Conservation (phyloP, 768 basidiomycete genomes). For the Boletus subcaerulescens region DNA sequence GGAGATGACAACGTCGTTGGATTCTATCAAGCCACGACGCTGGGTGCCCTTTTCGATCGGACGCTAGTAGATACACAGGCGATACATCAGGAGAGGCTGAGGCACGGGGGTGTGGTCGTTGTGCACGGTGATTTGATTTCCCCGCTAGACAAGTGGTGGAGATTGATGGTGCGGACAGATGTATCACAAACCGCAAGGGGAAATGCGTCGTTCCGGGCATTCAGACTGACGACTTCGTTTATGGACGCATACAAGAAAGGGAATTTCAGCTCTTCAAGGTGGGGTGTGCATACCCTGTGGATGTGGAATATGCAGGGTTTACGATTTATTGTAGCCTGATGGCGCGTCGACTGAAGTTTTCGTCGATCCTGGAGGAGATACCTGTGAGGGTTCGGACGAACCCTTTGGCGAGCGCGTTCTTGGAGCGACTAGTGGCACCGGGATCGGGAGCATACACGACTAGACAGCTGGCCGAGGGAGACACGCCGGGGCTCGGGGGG, state of each 20-base stretch:
- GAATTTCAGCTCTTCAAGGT: conserved; percentile 87
- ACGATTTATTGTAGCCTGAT: conserved; percentile 55
- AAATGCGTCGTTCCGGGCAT: conserved; percentile 87
- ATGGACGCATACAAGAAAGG: conserved; percentile 77
- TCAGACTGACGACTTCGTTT: conserved; percentile 76
- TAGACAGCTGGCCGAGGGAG: conserved; percentile 37
- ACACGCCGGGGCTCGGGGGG: conserved; percentile 46
- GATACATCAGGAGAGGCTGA: conserved; percentile 78
- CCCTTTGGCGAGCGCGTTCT: conserved; percentile 73
- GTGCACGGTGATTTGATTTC: conserved; percentile 63
- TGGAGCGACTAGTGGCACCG: conserved; percentile 58
- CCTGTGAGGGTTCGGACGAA: conserved; percentile 84
- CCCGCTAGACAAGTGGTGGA: background rate
- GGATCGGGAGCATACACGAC: conserved; percentile 34
- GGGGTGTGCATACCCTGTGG: conserved; percentile 20
- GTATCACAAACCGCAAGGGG: conserved; percentile 75
- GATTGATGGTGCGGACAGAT: conserved; percentile 45
- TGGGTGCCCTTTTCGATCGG: conserved; percentile 85
- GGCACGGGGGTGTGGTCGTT: conserved; percentile 82
- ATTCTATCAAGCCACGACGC: conserved; percentile 87
- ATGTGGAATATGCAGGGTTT: conserved; percentile 1
- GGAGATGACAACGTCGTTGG: conserved; percentile 90
- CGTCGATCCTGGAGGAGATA: conserved; percentile 81
- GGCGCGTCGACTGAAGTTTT: conserved; percentile 78
- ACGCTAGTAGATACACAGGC: conserved; percentile 78